Conservation (phyloP, 139 green algal genomes). For the Diplosphaera chodatii region DNA sequence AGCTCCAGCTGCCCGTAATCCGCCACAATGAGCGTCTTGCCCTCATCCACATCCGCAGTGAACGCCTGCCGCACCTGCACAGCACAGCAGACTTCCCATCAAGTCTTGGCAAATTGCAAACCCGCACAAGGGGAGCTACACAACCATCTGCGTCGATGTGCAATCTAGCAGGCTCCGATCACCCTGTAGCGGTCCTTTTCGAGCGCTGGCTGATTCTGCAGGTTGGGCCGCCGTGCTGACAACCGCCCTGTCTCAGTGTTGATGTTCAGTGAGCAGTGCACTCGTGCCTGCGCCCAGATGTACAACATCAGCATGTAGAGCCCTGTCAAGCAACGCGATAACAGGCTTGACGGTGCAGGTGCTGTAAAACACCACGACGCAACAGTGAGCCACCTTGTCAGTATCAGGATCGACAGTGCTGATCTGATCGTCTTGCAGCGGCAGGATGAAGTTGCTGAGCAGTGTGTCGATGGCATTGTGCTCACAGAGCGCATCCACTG, state of each 20-base stretch:
- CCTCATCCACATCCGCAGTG: constrained; percentile 51
- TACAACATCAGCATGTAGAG: too few species aligned
- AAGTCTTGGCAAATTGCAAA: too few species aligned
- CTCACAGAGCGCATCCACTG: constrained; percentile 75
- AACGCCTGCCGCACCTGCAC: constrained; percentile 85
- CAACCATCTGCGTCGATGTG: too few species aligned
- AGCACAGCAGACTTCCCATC: too few species aligned
- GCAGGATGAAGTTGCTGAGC: constrained; percentile 90
- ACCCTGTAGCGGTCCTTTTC: constrained; percentile 97
- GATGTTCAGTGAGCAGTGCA: constrained; percentile 97
- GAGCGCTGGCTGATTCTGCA: constrained; percentile 98
- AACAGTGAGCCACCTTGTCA: too few species aligned
- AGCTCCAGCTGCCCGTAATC: constrained; percentile 99
- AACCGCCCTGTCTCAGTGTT: constrained; percentile 98
- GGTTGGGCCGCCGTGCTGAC: constrained; percentile 81
- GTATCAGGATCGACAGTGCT: constrained; percentile 14
- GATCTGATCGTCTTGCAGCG: constrained; percentile 78
- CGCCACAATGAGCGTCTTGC: constrained; percentile 85
- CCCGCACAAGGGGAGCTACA: too few species aligned
- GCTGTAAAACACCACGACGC: too few species aligned
- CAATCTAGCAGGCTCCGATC: neutral
- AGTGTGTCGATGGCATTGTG: constrained; percentile 89
- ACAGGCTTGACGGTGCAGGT: too few species aligned
- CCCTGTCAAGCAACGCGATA: too few species aligned
- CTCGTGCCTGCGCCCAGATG: constrained; percentile 8